Conservation (phyloP, 2,329 filamentous ascomycete species). For the Penicillium griseofulvum region DNA sequence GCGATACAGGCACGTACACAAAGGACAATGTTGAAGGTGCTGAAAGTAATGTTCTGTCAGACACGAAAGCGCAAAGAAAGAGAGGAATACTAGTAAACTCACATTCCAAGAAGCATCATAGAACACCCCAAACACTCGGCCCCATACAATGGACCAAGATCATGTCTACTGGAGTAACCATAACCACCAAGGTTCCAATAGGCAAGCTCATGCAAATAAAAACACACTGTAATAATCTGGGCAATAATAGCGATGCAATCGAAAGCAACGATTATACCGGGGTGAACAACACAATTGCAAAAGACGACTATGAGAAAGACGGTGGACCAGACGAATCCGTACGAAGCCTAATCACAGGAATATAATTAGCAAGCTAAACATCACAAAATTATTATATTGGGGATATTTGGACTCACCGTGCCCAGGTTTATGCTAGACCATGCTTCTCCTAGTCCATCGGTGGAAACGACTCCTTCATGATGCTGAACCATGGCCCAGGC, state of each 20-base stretch:
- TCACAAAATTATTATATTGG: too few relatives aligned
- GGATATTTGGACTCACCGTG: neutral
- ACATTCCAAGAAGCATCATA: slow-evolving; percentile 16
- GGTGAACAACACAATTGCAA: slow-evolving; percentile 16
- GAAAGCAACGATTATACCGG: slow-evolving; percentile 11
- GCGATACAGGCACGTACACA: slow-evolving; percentile 9
- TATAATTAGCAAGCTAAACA: neutral
- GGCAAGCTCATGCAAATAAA: slow-evolving; percentile 11
- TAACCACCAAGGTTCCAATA: slow-evolving; percentile 13
- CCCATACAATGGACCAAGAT: slow-evolving; percentile 6
- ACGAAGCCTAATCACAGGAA: slow-evolving; percentile 3
- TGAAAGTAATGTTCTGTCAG: neutral
- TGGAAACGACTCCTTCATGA: slow-evolving; percentile 7
- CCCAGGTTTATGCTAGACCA: slow-evolving; percentile 12
- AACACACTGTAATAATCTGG: slow-evolving; percentile 10
- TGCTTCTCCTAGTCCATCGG: slow-evolving; percentile 11
- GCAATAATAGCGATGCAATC: slow-evolving; percentile 12
- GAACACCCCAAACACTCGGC: slow-evolving; percentile 13
- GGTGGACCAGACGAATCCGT: slow-evolving; percentile 17
- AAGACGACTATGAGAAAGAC: slow-evolving; percentile 17
- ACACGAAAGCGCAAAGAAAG: neutral
- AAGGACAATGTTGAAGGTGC: slow-evolving; percentile 12
- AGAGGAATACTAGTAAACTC: neutral
- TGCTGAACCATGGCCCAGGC: slow-evolving; percentile 16
- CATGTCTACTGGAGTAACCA: neutral